Base-by-base conservation (phyloP, 108 stramenopile genomes). In the Skeletonema grethae region DNA sequence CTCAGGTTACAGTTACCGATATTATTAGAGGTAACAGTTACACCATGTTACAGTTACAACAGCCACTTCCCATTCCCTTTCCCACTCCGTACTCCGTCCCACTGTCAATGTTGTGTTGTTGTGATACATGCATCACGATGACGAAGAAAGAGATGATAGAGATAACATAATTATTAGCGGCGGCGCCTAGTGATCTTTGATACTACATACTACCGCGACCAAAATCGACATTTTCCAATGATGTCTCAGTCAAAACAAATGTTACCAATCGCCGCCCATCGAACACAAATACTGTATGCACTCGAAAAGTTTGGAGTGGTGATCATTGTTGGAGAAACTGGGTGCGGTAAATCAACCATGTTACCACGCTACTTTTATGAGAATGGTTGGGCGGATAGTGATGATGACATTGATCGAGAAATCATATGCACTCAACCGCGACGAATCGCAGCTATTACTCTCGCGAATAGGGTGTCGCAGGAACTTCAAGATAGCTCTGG, bases 291-390 rank as follows among this genome's bases (percentile, higher is more conserved):
- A 73, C 81, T 96, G 9, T 88, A 89, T 68, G 69, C 86, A 0
- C 67, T 96, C 63, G 94, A 93, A 60, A 66, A 80, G 9, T 82
- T 84, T 78, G 82, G 83, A 2, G 93, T 97, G 3, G 65, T 97
- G 0, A 86, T 98, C 2, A 76, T 99, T 29, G 97, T 98, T 5
- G 98, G 98, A 28, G 98, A 97, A 77, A 98, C 99, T 2, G 96
- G 96, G 56, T 85, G 79, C 50, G 99, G 98, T 11, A 99, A 99
- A 72, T 85, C 78, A 22, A 99, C 99, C 0, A 97, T 98, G 72
- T 69, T 99, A 30, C 98, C 97, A 8, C 96, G 95, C 72, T 99
- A 87, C 67, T 75, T 99, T 35, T 82, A 72, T 30, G 95, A 97
- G 68, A 88, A 90, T 67, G 93, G 96, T 61, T 96, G 93, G 93